Evolutionary conservation across 202 grass and related monocot genomes (phyloP).

Genomic region (Saccharum hybrid): DNA sequence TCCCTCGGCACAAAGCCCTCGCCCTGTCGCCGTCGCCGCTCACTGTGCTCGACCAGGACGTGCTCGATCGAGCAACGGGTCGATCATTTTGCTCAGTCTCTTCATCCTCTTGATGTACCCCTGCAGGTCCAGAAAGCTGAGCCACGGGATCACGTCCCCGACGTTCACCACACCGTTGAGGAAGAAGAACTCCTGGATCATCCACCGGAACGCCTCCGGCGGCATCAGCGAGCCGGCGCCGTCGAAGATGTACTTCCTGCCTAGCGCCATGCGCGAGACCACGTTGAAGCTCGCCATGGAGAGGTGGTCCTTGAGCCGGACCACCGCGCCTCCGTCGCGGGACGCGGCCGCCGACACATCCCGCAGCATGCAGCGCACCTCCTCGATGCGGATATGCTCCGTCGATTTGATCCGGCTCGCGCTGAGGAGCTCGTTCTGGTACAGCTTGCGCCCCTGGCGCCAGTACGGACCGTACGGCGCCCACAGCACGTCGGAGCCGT

Average conservation of each 20-base stretch:
- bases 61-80: not conserved
- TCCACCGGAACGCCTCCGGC: not conserved
- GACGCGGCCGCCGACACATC: not conserved
- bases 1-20: conserved; percentile 51
- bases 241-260: not conserved
- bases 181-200: conserved; percentile 9
- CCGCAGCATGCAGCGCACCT: not conserved
- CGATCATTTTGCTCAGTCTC: not conserved
- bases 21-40: conserved; percentile 42
- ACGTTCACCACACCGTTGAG: not conserved
- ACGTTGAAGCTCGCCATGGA: not conserved
- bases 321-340: not conserved
- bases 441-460: not conserved
- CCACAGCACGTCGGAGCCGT: not conserved
- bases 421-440: not conserved
- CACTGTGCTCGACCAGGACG: conserved; percentile 54
- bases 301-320: not conserved
- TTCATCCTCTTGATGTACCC: not conserved
- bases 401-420: not conserved
- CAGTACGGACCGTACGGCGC: not conserved
- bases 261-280: conserved; percentile 19
- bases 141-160: conserved; percentile 12
- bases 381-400: not conserved
- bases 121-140: not conserved
- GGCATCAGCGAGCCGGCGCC: not conserved